Conservation (phyloP, 805 yeast species). For the Blastobotrys peoriensis region DNA sequence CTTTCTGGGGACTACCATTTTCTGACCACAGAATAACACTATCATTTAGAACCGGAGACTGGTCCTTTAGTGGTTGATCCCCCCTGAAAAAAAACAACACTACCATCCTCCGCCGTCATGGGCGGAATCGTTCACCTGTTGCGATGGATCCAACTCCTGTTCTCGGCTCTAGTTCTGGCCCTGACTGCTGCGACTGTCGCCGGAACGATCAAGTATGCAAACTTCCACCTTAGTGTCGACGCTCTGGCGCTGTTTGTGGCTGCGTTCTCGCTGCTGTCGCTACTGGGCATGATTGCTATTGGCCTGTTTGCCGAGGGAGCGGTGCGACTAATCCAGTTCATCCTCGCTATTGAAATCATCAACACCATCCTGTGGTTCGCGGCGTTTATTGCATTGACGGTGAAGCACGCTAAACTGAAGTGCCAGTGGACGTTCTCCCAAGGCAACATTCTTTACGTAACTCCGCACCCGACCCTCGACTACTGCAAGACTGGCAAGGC, state of each 20-base stretch:
- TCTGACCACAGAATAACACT: too few relatives aligned
- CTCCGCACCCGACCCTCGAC: not conserved
- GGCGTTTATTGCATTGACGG: slow-evolving; percentile 9
- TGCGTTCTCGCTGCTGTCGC: slow-evolving; percentile 2
- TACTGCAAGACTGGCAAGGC: slow-evolving; percentile 18
- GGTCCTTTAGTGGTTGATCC: too few relatives aligned
- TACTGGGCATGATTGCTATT: not conserved
- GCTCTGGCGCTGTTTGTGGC: slow-evolving; percentile 6
- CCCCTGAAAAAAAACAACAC: too few relatives aligned
- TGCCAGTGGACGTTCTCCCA: not conserved
- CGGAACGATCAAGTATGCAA: not conserved
- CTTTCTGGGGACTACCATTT: too few relatives aligned
- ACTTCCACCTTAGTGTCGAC: slow-evolving; percentile 1
- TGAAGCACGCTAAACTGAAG: not conserved
- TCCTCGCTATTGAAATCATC: slow-evolving; percentile 17
- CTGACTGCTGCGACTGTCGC: slow-evolving; percentile 9
- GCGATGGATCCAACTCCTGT: slow-evolving; percentile 3
- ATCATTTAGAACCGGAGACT: too few relatives aligned
- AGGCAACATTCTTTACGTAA: not conserved
- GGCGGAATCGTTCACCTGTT: not conserved
- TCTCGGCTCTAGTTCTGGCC: slow-evolving; percentile 6
- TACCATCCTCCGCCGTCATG: too few relatives aligned
- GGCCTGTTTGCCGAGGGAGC: slow-evolving; percentile 1
- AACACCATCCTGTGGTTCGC: slow-evolving; percentile 17
- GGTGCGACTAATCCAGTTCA: slow-evolving; percentile 1